Evolutionary conservation across 805 yeast genomes (phyloP).

Genomic region (Alloascoidea hylecoeti): DNA sequence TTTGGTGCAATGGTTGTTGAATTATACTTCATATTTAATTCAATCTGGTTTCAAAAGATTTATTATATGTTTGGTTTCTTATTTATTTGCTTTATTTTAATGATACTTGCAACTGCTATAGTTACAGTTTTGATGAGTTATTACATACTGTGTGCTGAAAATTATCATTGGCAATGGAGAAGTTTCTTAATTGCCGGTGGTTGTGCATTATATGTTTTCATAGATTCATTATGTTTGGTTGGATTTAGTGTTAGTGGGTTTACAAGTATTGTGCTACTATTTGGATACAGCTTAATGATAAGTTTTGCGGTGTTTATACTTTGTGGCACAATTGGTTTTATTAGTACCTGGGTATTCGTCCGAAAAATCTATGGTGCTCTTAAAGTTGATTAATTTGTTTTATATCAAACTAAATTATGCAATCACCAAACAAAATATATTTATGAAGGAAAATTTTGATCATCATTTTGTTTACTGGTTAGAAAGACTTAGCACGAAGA

Average conservation of each 20-base stretch:
- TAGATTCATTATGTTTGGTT: constrained; percentile 69
- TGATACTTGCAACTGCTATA: constrained; percentile 68
- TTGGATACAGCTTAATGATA: constrained; percentile 70
- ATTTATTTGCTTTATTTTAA: constrained; percentile 73
- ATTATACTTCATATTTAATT: constrained; percentile 80
- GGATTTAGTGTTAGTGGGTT: constrained; percentile 60
- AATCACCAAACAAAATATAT: too few species aligned
- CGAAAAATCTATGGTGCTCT: constrained; percentile 72
- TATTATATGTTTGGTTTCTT: constrained; percentile 97
- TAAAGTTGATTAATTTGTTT: constrained; percentile 75
- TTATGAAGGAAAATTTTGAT: too few species aligned
- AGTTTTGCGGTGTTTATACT: constrained; percentile 61
- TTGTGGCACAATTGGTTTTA: constrained; percentile 81
- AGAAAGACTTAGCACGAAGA: too few species aligned
- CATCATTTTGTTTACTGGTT: too few species aligned
- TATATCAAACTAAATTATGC: too few species aligned
- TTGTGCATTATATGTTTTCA: constrained; percentile 68
- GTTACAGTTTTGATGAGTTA: constrained; percentile 73
- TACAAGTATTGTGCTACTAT: constrained; percentile 62
- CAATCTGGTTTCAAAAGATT: constrained; percentile 87
- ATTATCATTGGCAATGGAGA: constrained; percentile 98
- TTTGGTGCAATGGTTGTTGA: constrained; percentile 92
- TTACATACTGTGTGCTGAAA: constrained; percentile 76
- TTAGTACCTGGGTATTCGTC: constrained; percentile 60
- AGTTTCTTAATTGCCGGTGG: constrained; percentile 81